These are phyloP conservation scores for Ophiostoma fasciatum DNA, from an alignment of 2,329 filamentous ascomycete genomes.

Conservation along the genomic window DNA sequence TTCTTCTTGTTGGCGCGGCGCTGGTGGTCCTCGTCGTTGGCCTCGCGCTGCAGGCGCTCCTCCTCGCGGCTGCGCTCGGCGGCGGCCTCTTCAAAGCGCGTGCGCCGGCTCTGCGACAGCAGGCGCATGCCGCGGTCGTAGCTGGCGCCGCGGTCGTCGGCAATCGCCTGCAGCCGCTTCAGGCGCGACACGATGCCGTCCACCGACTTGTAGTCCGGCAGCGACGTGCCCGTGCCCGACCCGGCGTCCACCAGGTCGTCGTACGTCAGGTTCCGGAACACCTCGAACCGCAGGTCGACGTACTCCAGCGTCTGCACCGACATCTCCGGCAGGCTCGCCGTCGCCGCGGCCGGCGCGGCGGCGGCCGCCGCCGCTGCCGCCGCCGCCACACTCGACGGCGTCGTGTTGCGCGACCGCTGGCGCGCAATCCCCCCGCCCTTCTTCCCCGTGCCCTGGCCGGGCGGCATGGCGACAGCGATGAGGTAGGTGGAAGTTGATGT, in stretches of 20 bases:
- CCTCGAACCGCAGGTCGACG: slow-evolving; percentile 47
- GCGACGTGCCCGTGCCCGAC: slow-evolving; percentile 33
- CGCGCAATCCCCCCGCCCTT: slow-evolving; percentile 47
- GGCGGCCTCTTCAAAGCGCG: slow-evolving; percentile 37
- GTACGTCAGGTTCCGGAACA: slow-evolving; percentile 44
- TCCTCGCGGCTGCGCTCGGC: slow-evolving; percentile 32
- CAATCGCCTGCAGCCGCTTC: slow-evolving; percentile 47
- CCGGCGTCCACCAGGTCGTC: slow-evolving; percentile 56
- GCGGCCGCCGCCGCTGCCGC: slow-evolving; percentile 1
- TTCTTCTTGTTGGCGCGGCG: slow-evolving; percentile 58
- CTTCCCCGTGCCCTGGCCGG: slow-evolving; percentile 47
- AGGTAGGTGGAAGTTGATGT: neutral
- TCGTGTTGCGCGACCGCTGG: slow-evolving; percentile 64
- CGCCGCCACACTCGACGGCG: slow-evolving; percentile 29
- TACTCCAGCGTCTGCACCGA: slow-evolving; percentile 47
- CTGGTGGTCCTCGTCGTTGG: slow-evolving; percentile 31
- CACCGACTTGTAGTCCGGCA: slow-evolving; percentile 48
- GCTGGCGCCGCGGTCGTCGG: slow-evolving; percentile 50
- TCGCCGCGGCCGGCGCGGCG: slow-evolving; percentile 22
- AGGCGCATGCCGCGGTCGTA: slow-evolving; percentile 63
- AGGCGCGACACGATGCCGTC: slow-evolving; percentile 50
- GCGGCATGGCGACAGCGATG: slow-evolving; percentile 38
- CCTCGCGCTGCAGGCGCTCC: slow-evolving; percentile 31
- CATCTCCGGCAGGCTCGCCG: slow-evolving; percentile 37
- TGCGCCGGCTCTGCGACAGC: slow-evolving; percentile 50